Evolutionary conservation across 1,139 yeast species (phyloP), one percentile per base, ranked within the genome.

Genomic region (Nakaseomyces nivariensis): DNA sequence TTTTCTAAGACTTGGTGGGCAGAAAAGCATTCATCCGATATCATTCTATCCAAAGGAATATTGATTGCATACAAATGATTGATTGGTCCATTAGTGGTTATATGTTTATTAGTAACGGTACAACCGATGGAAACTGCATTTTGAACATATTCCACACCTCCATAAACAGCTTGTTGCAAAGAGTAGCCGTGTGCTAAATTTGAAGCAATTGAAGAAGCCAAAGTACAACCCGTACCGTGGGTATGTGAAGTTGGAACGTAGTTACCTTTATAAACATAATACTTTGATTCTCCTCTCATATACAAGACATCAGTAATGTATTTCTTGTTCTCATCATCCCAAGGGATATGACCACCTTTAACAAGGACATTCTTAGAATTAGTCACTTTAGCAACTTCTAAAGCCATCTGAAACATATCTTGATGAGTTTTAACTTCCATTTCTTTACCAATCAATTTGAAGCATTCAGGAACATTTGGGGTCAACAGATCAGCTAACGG

Each of bases 221-320:
- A 71, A 0, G 96, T 85, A 65, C 97, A 89, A 0, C 97, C 97
- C 1, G 96, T 87, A 8, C 97, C 97, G 64, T 89, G 97, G 0
- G 89, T 81, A 58, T 81, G 78, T 4, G 67, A 62, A 1, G 87
- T 73, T 3, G 69, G 64, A 22, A 81, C 66, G 56, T 64, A 77
- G 2, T 64, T 65, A 7, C 89, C 79, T 54, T 73, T 72, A 61
- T 77, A 79, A 0, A 78, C 63, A 1, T 74, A 70, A 42, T 72
- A 66, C 1, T 61, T 58, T 4, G 70, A 72, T 0, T 60, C 57
- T 3, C 62, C 55, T 1, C 78, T 73, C 52, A 78, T 74, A 59
- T 78, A 84, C 33, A 88, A 69, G 1, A 85, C 74, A 61, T 88
- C 95, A 5, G 78, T 69, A 8, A 85, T 70, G 32, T 62, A 55